These are phyloP conservation scores for Glarea lozoyensis DNA, from an alignment of 495 filamentous ascomycete species.

Conservation along the genomic window DNA sequence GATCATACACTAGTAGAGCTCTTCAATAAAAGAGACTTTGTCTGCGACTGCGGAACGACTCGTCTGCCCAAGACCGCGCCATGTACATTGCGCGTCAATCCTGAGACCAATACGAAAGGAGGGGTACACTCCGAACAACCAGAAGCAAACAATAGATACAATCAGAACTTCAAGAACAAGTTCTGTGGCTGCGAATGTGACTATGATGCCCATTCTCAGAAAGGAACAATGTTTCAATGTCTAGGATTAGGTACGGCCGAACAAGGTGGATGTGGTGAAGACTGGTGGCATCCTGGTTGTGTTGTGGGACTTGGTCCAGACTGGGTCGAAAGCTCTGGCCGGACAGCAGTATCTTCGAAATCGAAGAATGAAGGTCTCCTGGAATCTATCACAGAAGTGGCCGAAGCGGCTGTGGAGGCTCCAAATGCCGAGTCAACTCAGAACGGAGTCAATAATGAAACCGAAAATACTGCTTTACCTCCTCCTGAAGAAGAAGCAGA, in stretches of 20 bases:
- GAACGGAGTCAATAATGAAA: slow-evolving; percentile 5
- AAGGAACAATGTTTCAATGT: slow-evolving; percentile 99
- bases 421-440: slow-evolving; percentile 9
- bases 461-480: slow-evolving; percentile 3
- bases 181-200: slow-evolving; percentile 87
- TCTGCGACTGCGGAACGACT: slow-evolving; percentile 92
- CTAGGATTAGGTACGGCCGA: slow-evolving; percentile 57
- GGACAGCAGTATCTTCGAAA: slow-evolving; percentile 21
- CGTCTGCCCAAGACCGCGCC: slow-evolving; percentile 58
- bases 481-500: slow-evolving; percentile 20
- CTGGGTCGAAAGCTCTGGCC: slow-evolving; percentile 44
- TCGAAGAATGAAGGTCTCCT: slow-evolving; percentile 13
- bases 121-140: slow-evolving; percentile 65
- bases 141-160: slow-evolving; percentile 72
- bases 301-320: slow-evolving; percentile 64
- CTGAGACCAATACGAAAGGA: slow-evolving; percentile 63
- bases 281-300: slow-evolving; percentile 98
- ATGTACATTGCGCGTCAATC: slow-evolving; percentile 71
- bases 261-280: slow-evolving; percentile 87
- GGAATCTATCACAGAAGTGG: slow-evolving; percentile 18
- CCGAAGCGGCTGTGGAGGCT: slow-evolving; percentile 10
- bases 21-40: slow-evolving; percentile 90
- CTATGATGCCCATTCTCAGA: slow-evolving; percentile 79
- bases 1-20: slow-evolving; percentile 94
- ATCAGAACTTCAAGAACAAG: slow-evolving; percentile 85